Percentiles rank a stretch among this genome's conserved stretches.
Evolutionary conservation across 2,329 filamentous ascomycete species (phyloP).

Genomic region (Zasmidium citrigriseum): DNA sequence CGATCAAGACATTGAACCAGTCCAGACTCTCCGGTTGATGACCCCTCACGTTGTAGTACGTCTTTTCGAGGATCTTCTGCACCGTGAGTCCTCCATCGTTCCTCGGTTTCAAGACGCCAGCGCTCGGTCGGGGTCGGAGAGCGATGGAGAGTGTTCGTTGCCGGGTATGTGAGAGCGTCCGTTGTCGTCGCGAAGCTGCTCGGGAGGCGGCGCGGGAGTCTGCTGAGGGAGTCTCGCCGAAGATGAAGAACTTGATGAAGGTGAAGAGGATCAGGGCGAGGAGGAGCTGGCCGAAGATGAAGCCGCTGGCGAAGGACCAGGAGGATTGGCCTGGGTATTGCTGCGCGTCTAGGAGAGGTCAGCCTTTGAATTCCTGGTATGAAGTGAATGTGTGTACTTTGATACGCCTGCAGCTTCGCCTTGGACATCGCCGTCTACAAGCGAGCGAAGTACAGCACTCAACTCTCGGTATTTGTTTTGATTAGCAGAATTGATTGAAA

Average conservation of each 20-base stretch:
- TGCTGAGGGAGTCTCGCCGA: slow-evolving; percentile 85
- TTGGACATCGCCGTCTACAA: slow-evolving; percentile 32
- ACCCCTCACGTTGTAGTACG: slow-evolving; percentile 93
- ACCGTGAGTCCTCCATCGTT: slow-evolving; percentile 65
- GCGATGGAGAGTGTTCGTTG: slow-evolving; percentile 40
- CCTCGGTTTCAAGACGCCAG: slow-evolving; percentile 31
- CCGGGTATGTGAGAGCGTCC: slow-evolving; percentile 68
- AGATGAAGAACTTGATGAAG: slow-evolving; percentile 99
- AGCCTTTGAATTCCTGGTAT: not conserved
- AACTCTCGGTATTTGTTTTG: not conserved
- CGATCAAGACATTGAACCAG: slow-evolving; percentile 98
- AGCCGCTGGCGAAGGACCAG: slow-evolving; percentile 83
- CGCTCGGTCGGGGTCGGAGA: slow-evolving; percentile 34
- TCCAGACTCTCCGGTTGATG: slow-evolving; percentile 96
- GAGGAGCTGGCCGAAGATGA: slow-evolving; percentile 89
- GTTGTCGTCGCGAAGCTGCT: slow-evolving; percentile 71
- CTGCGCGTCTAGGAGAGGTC: slow-evolving; percentile 17
- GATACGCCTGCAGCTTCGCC: slow-evolving; percentile 35
- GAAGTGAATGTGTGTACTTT: slow-evolving; percentile 20
- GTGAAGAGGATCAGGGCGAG: slow-evolving; percentile 87
- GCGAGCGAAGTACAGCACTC: not conserved
- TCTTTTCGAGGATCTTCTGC: slow-evolving; percentile 92
- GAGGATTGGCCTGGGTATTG: slow-evolving; percentile 24
- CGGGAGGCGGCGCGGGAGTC: slow-evolving; percentile 76
- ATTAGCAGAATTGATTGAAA: slow-evolving; percentile 5